Conservation (phyloP, 2,329 filamentous ascomycete species). For the Rutstroemia sp. region DNA sequence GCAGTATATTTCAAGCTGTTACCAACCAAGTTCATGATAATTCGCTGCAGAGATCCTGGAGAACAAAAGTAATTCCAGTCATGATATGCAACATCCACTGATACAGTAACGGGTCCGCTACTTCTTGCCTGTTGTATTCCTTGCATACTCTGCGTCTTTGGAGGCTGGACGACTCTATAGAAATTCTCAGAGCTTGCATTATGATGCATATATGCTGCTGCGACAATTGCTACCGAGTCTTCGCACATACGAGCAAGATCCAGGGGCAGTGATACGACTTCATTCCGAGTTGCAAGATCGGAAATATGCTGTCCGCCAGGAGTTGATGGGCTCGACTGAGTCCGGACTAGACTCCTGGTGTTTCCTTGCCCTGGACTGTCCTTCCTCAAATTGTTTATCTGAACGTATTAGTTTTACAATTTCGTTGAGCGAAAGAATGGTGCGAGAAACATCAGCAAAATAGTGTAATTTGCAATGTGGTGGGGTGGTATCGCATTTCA, state of each 20-base stretch:
- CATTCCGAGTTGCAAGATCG: not conserved
- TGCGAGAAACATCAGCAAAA: not conserved
- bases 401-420: not conserved
- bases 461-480: too few species aligned
- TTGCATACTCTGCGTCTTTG: not conserved
- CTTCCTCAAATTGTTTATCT: slow-evolving; percentile 3
- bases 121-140: not conserved
- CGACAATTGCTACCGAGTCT: slow-evolving; percentile 8
- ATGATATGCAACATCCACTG: slow-evolving; percentile 9
- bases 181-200: not conserved
- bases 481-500: not conserved
- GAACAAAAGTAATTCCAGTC: slow-evolving; percentile 36
- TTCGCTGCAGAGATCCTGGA: slow-evolving; percentile 38
- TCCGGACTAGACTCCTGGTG: not conserved
- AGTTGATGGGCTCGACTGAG: not conserved
- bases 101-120: not conserved
- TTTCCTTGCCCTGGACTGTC: not conserved
- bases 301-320: not conserved
- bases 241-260: slow-evolving; percentile 13
- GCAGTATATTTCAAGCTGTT: slow-evolving; percentile 54
- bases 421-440: not conserved
- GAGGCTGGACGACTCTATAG: slow-evolving; percentile 2
- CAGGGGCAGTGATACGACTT: not conserved
- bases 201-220: slow-evolving; percentile 4
- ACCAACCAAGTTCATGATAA: slow-evolving; percentile 54